phyloP scores from a whole-genome alignment of 257 asterid species.

The Capsicum baccatum region DNA sequence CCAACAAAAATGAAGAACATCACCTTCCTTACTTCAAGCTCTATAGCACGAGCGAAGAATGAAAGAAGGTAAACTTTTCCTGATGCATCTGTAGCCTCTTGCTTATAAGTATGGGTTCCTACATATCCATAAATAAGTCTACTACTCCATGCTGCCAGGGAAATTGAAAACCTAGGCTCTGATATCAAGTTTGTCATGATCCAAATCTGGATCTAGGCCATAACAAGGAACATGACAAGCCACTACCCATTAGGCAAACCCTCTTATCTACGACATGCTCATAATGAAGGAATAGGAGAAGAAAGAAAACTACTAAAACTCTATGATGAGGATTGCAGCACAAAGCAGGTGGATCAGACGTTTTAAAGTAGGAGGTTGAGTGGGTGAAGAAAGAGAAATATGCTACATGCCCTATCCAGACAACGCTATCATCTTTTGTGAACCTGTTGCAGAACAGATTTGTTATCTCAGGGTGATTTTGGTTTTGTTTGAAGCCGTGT shows the following conservation, averaged over 20 bases:
- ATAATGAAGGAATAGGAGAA: not conserved
- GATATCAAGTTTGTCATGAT: not conserved
- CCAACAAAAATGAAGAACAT: not conserved
- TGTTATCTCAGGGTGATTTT: no score
- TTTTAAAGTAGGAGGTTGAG: no score
- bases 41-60: not conserved
- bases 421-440: no score
- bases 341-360: no score
- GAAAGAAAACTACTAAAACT: not conserved
- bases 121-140: not conserved
- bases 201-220: not conserved
- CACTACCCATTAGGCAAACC: not conserved
- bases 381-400: no score
- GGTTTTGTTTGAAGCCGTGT: no score
- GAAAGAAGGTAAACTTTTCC: not conserved
- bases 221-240: not conserved
- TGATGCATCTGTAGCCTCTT: not conserved
- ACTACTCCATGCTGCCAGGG: not conserved
- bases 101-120: not conserved
- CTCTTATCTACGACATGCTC: slow-evolving; percentile 12
- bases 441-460: no score
- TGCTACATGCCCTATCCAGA: no score
- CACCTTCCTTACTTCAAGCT: not conserved
- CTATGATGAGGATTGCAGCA: no score
- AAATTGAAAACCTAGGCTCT: not conserved